Evolutionary conservation across 2,329 filamentous ascomycete species (phyloP), one percentile per base, ranked within the genome.

Genomic region (Rutstroemia sp.): DNA sequence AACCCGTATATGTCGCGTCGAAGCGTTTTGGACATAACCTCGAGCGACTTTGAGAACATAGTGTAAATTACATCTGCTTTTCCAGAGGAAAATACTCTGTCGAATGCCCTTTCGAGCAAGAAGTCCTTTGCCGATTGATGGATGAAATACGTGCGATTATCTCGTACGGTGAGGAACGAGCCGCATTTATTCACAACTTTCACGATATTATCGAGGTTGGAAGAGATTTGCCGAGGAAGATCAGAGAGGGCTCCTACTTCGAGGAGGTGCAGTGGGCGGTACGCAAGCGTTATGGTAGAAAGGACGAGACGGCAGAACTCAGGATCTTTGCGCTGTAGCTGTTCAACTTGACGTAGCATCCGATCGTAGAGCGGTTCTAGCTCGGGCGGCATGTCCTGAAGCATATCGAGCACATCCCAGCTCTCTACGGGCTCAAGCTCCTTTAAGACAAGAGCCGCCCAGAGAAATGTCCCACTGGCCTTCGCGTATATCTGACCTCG

Each of bases 51-150:
- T 25, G 45, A 48, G 45, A 23, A 48, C 10, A 48, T 48, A 14
- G 17, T 16, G 19, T 48, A n/a, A 16, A 23, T 9, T 9, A 27
- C 23, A 16, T 48, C 45, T 10, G 16, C 8, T 27, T 12, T 25
- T 23, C 45, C 45, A 27, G 45, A 49, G 4, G 47, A 30, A 49
- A 36, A 49, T 14, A 49, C 30, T 34, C 30, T n/a, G 17, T 34
- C 30, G 10, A 30, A 34, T 48, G 45, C 47, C 17, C n/a, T 14
- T 49, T 17, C 30, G 47, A 49, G 9, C 47, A 49, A 19, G n/a
- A n/a, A 49, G 21, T 52, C 38, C 25, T 42, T 52, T 10, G 39
- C 36, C 10, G 19, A 44, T 17, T 52, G 50, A 52, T 52, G 50
- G 12, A 52, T 21, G 19, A 52, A 52, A 30, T 16, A 52, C 2